These are phyloP conservation scores for Conoideocrella luteorostrata DNA, from an alignment of 2,329 filamentous ascomycete genomes.

Conservation along the genomic window DNA sequence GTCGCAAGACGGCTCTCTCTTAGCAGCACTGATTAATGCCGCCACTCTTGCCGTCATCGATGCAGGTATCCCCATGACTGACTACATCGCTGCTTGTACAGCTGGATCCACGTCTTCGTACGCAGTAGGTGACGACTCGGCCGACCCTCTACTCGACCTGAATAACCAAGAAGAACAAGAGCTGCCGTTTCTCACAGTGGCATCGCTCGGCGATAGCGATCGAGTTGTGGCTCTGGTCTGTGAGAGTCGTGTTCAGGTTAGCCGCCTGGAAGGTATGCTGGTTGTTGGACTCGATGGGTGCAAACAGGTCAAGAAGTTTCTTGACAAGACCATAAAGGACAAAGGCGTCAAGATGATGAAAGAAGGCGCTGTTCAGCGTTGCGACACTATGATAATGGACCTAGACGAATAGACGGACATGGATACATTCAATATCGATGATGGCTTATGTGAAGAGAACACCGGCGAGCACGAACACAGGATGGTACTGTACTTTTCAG, in stretches of 20 bases:
- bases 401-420: constrained; percentile 28
- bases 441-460: too few relatives aligned
- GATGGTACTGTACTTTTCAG: background rate
- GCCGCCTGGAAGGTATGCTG: constrained; percentile 83
- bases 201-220: constrained; percentile 67
- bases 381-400: constrained; percentile 44
- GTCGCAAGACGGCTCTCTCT: constrained; percentile 80
- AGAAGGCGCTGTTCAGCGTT: constrained; percentile 45
- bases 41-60: constrained; percentile 87
- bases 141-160: constrained; percentile 74
- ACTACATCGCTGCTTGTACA: constrained; percentile 84
- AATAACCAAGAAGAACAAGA: constrained; percentile 80
- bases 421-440: too few relatives aligned
- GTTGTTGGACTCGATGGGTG: constrained; percentile 89
- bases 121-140: constrained; percentile 56
- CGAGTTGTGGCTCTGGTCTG: constrained; percentile 74
- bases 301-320: constrained; percentile 71
- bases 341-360: constrained; percentile 60
- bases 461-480: background rate
- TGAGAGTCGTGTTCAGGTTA: constrained; percentile 81
- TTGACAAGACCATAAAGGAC: constrained; percentile 73
- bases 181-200: constrained; percentile 81
- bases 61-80: constrained; percentile 90
- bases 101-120: constrained; percentile 71
- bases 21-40: constrained; percentile 87